Conservation (phyloP, 306 rosid species). For the Medicago arabica region DNA sequence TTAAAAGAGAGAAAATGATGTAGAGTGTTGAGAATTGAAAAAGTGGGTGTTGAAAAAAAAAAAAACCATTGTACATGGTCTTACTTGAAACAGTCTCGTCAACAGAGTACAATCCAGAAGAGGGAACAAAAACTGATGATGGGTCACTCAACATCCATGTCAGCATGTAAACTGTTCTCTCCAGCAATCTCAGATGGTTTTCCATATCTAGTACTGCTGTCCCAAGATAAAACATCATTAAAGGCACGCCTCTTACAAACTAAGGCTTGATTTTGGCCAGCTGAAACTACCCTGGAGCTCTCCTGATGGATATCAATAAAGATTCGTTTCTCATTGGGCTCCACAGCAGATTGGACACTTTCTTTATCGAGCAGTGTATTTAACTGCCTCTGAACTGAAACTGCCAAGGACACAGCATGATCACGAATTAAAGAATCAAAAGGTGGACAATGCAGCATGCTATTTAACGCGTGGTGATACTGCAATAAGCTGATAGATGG, state of each 20-base stretch:
- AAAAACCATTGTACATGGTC: too few species aligned
- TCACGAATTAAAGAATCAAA: conserved; percentile 82
- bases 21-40: too few species aligned
- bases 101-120: conserved; percentile 15
- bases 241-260: conserved; percentile 25
- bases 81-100: conserved; percentile 51
- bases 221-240: conserved; percentile 23
- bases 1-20: too few species aligned
- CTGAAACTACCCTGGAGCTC: conserved; percentile 32
- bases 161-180: background rate
- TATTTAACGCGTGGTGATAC: background rate
- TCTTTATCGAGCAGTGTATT: conserved; percentile 52
- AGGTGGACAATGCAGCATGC: conserved; percentile 75
- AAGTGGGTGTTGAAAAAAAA: too few species aligned
- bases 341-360: conserved; percentile 39
- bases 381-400: conserved; percentile 64
- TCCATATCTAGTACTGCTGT: conserved; percentile 1
- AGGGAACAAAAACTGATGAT: background rate
- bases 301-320: conserved; percentile 36
- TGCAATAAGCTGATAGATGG: conserved; percentile 58
- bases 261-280: conserved; percentile 28
- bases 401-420: conserved; percentile 79
- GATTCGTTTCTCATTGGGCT: conserved; percentile 40
- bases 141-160: background rate
- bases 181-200: background rate